These are phyloP conservation scores for Phylloporus sp. DNA, from an alignment of 768 basidiomycete species.

Conservation along the genomic window DNA sequence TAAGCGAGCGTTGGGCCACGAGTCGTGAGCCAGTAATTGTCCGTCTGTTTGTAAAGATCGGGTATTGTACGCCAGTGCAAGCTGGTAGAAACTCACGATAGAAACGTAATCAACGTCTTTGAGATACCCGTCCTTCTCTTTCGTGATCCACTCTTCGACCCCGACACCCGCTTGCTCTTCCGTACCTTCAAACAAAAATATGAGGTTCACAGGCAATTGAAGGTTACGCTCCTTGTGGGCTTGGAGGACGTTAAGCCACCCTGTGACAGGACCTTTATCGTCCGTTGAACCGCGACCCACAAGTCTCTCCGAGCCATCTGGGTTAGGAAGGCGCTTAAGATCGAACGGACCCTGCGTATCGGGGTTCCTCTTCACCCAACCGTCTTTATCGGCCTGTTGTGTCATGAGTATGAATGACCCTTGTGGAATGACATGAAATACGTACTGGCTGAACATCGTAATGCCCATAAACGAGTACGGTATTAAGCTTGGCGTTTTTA, in stretches of 20 bases:
- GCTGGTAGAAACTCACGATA: conserved; percentile 52
- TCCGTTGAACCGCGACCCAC: conserved; percentile 83
- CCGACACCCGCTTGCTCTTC: conserved; percentile 87
- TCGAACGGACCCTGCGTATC: neutral
- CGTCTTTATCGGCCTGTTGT: neutral
- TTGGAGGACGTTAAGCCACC: conserved; percentile 88
- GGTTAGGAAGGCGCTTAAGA: neutral
- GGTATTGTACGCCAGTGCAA: conserved; percentile 19
- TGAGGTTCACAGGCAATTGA: conserved; percentile 81
- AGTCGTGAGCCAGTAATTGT: conserved; percentile 88
- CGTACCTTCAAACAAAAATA: conserved; percentile 91
- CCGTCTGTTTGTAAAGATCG: conserved; percentile 44
- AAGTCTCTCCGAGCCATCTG: conserved; percentile 49
- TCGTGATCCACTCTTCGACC: conserved; percentile 74
- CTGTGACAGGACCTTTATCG: conserved; percentile 87
- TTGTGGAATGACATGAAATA: conserved; percentile 3
- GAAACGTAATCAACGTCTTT: conserved; percentile 82
- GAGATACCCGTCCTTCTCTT: conserved; percentile 55
- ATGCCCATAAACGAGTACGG: conserved; percentile 84
- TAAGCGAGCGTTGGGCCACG: conserved; percentile 75
- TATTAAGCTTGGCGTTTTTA: conserved; percentile 24
- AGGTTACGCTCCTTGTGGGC: conserved; percentile 53
- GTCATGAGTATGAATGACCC: neutral
- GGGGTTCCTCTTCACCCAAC: neutral
- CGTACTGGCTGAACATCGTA: conserved; percentile 87